phyloP scores from a whole-genome alignment of 2,329 filamentous ascomycete species.

The Elsinoe fawcettii region DNA sequence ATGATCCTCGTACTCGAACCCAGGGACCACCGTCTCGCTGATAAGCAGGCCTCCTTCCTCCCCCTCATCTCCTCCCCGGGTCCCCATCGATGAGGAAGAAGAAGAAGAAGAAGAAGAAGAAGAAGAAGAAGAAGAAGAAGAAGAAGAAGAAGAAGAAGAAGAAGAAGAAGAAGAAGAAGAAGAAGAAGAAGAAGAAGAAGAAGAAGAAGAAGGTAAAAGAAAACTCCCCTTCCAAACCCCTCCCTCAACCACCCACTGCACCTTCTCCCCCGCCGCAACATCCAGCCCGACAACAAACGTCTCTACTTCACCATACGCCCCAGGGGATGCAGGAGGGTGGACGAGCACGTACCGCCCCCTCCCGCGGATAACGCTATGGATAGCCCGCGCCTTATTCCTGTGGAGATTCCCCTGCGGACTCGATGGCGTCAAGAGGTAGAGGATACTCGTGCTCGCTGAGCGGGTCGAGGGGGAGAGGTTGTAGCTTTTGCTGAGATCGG shows the following conservation, averaged over 20 bases:
- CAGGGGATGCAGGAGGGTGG: slow-evolving; percentile 38
- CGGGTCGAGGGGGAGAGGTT: slow-evolving; percentile 30
- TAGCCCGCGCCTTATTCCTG: slow-evolving; percentile 52
- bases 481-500: neutral
- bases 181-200: neutral
- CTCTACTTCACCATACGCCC: too few species aligned
- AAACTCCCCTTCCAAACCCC: slow-evolving; percentile 60
- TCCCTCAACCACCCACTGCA: slow-evolving; percentile 63
- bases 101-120: slow-evolving; percentile 23
- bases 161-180: slow-evolving; percentile 44
- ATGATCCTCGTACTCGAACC: slow-evolving; percentile 60
- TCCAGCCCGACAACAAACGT: slow-evolving; percentile 56
- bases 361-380: slow-evolving; percentile 59
- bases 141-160: slow-evolving; percentile 23
- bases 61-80: slow-evolving; percentile 24
- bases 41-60: slow-evolving; percentile 52
- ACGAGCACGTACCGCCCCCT: slow-evolving; percentile 58
- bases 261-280: slow-evolving; percentile 49
- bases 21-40: slow-evolving; percentile 59
- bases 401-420: slow-evolving; percentile 55
- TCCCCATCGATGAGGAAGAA: too few species aligned
- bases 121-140: slow-evolving; percentile 44
- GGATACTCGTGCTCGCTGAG: slow-evolving; percentile 54
- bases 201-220: slow-evolving; percentile 40
- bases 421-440: slow-evolving; percentile 54